Percentiles rank a stretch among this genome's conserved stretches.
Conservation (phyloP, 2,329 filamentous ascomycete genomes). For the Zymoseptoria tritici region DNA sequence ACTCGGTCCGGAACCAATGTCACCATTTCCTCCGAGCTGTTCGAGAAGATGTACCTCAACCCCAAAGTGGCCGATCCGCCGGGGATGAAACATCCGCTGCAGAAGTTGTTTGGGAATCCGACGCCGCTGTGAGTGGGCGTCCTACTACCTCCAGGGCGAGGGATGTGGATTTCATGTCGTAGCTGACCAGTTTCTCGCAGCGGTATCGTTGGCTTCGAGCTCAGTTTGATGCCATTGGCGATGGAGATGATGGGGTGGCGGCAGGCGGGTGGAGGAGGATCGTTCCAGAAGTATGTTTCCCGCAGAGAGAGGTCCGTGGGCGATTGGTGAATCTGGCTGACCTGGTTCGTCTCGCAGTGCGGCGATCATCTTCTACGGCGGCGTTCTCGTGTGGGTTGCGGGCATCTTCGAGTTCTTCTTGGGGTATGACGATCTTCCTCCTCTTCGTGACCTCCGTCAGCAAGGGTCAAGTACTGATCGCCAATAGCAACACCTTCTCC, state of each 20-base stretch:
- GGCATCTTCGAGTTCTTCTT: conserved; percentile 16
- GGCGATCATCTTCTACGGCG: conserved; percentile 17
- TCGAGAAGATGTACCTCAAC: conserved; percentile 18
- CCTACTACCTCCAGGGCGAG: not conserved
- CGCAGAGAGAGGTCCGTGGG: not conserved
- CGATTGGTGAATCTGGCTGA: not conserved
- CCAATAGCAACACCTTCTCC: conserved; percentile 14
- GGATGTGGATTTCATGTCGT: not conserved
- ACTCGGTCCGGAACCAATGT: conserved; percentile 3
- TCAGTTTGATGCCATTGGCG: conserved; percentile 15
- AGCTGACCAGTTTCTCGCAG: not conserved
- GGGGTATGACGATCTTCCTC: not conserved
- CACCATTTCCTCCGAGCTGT: conserved; percentile 17
- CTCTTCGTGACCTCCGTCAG: too few relatives aligned
- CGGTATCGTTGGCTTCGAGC: conserved; percentile 17
- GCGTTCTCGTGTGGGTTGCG: conserved; percentile 15
- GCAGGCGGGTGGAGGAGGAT: conserved; percentile 8
- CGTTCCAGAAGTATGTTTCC: conserved; percentile 11
- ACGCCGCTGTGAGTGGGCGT: conserved; percentile 10
- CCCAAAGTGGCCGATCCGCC: conserved; percentile 12
- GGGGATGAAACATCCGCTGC: conserved; percentile 15
- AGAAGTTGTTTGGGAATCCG: conserved; percentile 18
- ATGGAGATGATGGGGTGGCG: conserved; percentile 20
- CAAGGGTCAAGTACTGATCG: too few relatives aligned
- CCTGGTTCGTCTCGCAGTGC: conserved; percentile 1